Evolutionary conservation across 805 yeast genomes (phyloP).

Genomic region (Cyberlindnera petersonii): DNA sequence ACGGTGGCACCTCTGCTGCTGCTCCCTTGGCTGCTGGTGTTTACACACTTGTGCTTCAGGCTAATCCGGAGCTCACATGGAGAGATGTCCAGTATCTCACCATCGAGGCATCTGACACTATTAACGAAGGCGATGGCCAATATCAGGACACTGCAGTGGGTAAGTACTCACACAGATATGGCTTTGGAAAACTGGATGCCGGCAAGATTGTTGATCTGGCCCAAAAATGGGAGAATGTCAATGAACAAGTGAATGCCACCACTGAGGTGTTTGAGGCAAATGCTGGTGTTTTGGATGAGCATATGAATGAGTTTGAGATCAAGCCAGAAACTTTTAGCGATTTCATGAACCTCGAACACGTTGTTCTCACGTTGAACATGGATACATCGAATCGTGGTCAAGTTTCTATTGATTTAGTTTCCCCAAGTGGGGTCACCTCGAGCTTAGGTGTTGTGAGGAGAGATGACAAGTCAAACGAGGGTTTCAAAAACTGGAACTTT

Average conservation of each 20-base stretch:
- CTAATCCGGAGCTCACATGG: slow-evolving; percentile 89
- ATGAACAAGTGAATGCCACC: slow-evolving; percentile 77
- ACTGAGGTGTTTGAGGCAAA: slow-evolving; percentile 11
- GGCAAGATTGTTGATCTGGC: slow-evolving; percentile 69
- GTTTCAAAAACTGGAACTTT: slow-evolving; percentile 83
- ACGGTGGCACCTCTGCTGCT: slow-evolving; percentile 98
- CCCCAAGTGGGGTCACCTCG: slow-evolving; percentile 76
- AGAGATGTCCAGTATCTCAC: slow-evolving; percentile 88
- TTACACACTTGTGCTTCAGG: slow-evolving; percentile 74
- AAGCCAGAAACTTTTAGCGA: slow-evolving; percentile 56
- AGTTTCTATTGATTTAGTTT: slow-evolving; percentile 56
- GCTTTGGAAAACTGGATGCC: slow-evolving; percentile 91
- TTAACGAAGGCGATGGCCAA: slow-evolving; percentile 60
- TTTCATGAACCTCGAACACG: slow-evolving; percentile 75
- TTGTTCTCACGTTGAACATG: slow-evolving; percentile 75
- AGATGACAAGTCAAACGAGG: slow-evolving; percentile 50
- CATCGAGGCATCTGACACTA: slow-evolving; percentile 63
- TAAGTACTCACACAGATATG: slow-evolving; percentile 81
- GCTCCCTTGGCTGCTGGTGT: slow-evolving; percentile 99
- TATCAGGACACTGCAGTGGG: slow-evolving; percentile 69
- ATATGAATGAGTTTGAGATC: slow-evolving; percentile 42
- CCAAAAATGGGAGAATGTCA: slow-evolving; percentile 73
- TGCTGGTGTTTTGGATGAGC: slow-evolving; percentile 10
- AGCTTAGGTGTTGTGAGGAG: slow-evolving; percentile 67
- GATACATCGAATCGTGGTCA: slow-evolving; percentile 64